Evolutionary conservation across 2,329 filamentous ascomycete genomes (phyloP).

Genomic region (Ophiostoma sp.): DNA sequence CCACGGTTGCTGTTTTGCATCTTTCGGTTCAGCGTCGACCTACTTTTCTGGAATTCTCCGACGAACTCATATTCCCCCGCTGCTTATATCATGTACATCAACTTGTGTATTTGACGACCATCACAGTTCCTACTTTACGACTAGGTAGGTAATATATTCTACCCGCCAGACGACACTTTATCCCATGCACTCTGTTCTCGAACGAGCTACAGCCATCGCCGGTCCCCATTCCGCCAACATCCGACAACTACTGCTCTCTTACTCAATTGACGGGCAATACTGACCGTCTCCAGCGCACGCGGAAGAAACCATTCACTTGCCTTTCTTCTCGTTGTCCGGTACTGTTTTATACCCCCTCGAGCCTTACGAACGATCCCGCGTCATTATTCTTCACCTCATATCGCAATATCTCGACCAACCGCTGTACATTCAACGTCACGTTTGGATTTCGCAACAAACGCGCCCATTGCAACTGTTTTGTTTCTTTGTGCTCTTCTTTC

Average conservation of each 20-base stretch:
- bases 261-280: not conserved
- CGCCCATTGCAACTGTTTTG: not conserved
- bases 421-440: not conserved
- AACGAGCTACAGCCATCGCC: not conserved
- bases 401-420: not conserved
- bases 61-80: not conserved
- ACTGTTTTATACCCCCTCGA: not conserved
- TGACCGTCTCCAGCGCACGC: not conserved
- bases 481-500: not conserved
- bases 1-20: not conserved
- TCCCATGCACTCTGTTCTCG: not conserved
- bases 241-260: not conserved
- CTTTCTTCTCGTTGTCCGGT: constrained; percentile 2
- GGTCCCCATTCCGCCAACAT: not conserved
- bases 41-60: not conserved
- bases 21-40: not conserved
- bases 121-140: not conserved
- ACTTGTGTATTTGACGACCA: not conserved
- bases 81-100: not conserved
- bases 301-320: constrained; percentile 24
- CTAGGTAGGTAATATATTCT: constrained; percentile 14
- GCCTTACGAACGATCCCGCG: not conserved
- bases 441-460: not conserved
- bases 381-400: not conserved
- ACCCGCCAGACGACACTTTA: not conserved